Evolutionary conservation across 1,284 basidiomycete species (phyloP).

Genomic region (Chalciporus sp.): DNA sequence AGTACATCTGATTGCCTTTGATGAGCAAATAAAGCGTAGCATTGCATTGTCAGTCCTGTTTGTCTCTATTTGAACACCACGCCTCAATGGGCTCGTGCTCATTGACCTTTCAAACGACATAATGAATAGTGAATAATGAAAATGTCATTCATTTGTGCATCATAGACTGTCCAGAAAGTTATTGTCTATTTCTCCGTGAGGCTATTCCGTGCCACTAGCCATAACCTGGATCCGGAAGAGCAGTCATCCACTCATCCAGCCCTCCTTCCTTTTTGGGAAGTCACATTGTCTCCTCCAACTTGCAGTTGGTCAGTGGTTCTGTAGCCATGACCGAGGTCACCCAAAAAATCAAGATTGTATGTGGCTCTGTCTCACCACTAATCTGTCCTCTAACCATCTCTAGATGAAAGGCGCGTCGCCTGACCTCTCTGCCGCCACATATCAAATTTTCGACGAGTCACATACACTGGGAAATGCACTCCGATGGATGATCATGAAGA

Average conservation of each 20-base stretch:
- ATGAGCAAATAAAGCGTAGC: constrained; percentile 12
- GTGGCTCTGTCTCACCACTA: constrained; percentile 19
- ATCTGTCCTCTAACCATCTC: constrained; percentile 4
- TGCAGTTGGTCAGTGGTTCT: background rate
- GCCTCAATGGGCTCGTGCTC: constrained; percentile 1
- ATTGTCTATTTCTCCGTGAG: constrained; percentile 6
- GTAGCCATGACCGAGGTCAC: constrained; percentile 47
- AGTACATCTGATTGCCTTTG: constrained; percentile 2
- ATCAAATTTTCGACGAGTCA: constrained; percentile 90
- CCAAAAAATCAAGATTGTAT: constrained; percentile 60
- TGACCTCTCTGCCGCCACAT: constrained; percentile 90
- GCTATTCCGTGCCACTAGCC: background rate
- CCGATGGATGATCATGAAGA: constrained; percentile 99
- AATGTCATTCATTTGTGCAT: background rate
- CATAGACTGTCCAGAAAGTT: background rate
- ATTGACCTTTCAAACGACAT: background rate
- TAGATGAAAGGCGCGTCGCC: constrained; percentile 77
- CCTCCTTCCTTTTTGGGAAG: constrained; percentile 13
- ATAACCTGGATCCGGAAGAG: background rate
- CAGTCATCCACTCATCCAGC: background rate
- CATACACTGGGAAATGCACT: constrained; percentile 96
- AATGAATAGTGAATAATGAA: too few relatives aligned
- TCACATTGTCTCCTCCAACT: constrained; percentile 1
- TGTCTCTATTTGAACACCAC: constrained; percentile 9
- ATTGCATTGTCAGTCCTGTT: constrained; percentile 3